Evolutionary conservation across 2,329 filamentous ascomycete species (phyloP), one percentile per base, ranked within the genome.

Genomic region (Xylaria sp.): DNA sequence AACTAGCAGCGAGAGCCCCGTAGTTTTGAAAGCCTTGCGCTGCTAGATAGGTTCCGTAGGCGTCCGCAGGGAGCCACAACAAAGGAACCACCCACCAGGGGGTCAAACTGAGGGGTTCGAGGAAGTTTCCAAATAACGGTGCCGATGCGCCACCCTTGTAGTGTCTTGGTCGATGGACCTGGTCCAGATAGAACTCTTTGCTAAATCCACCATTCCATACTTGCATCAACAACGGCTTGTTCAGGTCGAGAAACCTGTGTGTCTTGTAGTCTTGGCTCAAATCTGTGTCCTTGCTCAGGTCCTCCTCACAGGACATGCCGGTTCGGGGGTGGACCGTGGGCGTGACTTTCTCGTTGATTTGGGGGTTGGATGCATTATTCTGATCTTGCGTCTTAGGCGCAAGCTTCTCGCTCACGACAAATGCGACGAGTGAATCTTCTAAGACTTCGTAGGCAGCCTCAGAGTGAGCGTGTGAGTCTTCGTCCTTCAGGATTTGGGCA

Each of bases 131-230:
- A 81, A 99, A 99, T 28, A 99, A 83, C 23, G 96, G 96, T 46
- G 96, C 96, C 7, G 94, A 98, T 71, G 90, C 90, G 67, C 96
- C 96, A 73, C 95, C 95, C 79, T 91, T 97, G 86, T 98, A 99
- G 81, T 99, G 95, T 68, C 96, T 90, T 20, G 96, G 96, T 54
- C 96, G 91, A 80, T 99, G 96, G 62, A 99, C 93, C 81, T 99
- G 96, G 75, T 98, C 91, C 28, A 99, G 87, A 78, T 99, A 99
- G 79, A 99, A 99, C n/a, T 93, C 89, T 81, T 98, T 99, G 80
- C 84, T 89, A 83, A 98, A 99, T 37, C 92, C 92, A 56, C 94
- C 92, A 73, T 84, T 87, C 92, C 93, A 98, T 51, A 99, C 88
- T 81, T 99, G 96, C 81, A 91, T 86, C 65, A 99, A 86, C 65